phyloP scores from a whole-genome alignment of 768 basidiomycete species.

The Agrocybe pediades region DNA sequence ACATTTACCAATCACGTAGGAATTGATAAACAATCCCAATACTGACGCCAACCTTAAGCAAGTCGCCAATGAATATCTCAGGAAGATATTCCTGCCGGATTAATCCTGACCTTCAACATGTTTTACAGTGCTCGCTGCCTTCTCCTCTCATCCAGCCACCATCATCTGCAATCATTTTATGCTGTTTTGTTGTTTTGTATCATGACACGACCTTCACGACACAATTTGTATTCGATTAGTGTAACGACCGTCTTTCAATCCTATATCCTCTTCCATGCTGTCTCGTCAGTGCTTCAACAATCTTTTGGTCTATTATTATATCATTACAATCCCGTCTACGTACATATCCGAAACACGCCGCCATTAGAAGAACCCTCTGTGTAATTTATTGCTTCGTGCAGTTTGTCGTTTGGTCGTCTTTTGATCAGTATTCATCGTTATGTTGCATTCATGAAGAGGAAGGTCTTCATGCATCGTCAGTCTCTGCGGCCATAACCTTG shows the following conservation, averaged over 20 bases:
- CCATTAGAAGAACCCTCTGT: background rate
- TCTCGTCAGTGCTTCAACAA: background rate
- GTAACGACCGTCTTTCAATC: constrained; percentile 5
- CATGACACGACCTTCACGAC: constrained; percentile 12
- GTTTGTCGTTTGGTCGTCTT: background rate
- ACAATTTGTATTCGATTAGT: constrained; percentile 3
- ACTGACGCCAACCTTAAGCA: constrained; percentile 64
- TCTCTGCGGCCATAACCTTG: constrained; percentile 22
- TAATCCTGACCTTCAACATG: constrained; percentile 16
- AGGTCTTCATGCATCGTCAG: background rate
- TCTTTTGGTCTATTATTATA: constrained; percentile 6
- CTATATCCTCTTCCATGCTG: background rate
- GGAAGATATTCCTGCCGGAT: constrained; percentile 57
- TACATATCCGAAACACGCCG: background rate
- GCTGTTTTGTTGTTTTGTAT: constrained; percentile 3
- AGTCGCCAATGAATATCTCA: constrained; percentile 72
- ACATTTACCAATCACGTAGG: constrained; percentile 29
- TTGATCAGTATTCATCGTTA: background rate
- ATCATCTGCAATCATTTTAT: background rate
- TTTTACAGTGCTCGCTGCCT: background rate
- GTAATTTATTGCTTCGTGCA: background rate
- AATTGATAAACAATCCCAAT: constrained; percentile 58
- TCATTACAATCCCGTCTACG: background rate
- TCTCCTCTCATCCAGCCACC: background rate
- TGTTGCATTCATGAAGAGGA: background rate